Evolutionary conservation across 202 grass and related monocot genomes (phyloP).

Genomic region (Dendrocalamus latiflorus): DNA sequence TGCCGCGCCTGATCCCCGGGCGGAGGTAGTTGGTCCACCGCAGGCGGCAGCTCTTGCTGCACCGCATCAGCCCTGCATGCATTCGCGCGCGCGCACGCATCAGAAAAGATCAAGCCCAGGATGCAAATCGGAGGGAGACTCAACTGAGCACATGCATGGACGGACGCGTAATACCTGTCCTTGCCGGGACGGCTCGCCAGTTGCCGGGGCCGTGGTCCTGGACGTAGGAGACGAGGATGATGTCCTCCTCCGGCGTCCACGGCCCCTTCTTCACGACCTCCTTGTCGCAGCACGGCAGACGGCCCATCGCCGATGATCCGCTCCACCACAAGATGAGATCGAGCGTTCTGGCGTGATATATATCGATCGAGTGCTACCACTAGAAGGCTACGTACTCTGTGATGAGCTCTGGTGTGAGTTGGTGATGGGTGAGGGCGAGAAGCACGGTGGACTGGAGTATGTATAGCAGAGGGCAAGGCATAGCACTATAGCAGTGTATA

Average conservation of each 20-base stretch:
- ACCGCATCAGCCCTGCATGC: slow-evolving; percentile 83
- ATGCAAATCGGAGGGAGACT: not conserved
- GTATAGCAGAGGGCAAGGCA: no score
- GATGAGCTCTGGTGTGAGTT: no score
- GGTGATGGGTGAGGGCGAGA: no score
- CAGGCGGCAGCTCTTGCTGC: slow-evolving; percentile 94
- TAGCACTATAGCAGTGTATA: no score
- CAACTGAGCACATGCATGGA: not conserved
- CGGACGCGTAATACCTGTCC: slow-evolving; percentile 28
- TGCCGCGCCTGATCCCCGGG: slow-evolving; percentile 91
- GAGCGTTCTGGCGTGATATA: no score
- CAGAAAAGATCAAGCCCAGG: not conserved
- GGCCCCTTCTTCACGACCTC: slow-evolving; percentile 87
- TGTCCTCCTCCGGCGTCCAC: slow-evolving; percentile 94
- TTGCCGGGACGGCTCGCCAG: slow-evolving; percentile 71
- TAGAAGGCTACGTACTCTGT: no score
- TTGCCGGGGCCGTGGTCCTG: slow-evolving; percentile 87
- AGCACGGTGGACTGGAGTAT: no score
- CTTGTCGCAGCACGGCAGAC: slow-evolving; percentile 94
- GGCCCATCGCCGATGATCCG: no score
- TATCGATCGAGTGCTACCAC: no score
- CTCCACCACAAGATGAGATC: no score
- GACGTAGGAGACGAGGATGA: slow-evolving; percentile 92
- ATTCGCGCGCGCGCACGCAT: no score
- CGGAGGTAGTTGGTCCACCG: slow-evolving; percentile 96